Conservation (phyloP, 2,329 filamentous ascomycete species). For the Colletotrichum kahawae region DNA sequence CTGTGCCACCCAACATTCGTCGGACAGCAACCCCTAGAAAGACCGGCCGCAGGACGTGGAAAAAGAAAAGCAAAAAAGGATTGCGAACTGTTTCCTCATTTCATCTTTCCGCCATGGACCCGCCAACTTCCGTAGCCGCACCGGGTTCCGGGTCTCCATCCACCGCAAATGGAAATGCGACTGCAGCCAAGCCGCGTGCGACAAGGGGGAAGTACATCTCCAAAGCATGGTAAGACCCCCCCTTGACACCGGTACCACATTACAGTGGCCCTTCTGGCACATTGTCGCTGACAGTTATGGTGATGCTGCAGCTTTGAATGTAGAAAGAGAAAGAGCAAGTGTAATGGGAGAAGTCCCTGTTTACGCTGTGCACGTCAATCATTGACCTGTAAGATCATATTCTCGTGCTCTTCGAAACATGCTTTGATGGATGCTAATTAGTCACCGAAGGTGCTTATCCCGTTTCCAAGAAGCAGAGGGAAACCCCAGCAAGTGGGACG, state of each 20-base stretch:
- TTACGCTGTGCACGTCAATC: constrained; percentile 14
- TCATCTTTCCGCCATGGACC: not conserved
- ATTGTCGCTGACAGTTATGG: not conserved
- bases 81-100: not conserved
- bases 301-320: constrained; percentile 1
- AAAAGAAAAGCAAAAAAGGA: not conserved
- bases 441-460: not conserved
- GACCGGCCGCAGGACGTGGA: not conserved
- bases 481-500: not conserved
- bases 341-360: constrained; percentile 14
- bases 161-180: not conserved
- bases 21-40: not conserved
- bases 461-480: not conserved
- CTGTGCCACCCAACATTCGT: not conserved
- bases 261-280: not conserved
- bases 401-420: not conserved
- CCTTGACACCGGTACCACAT: not conserved
- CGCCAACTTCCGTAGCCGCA: not conserved
- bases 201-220: constrained; percentile 17
- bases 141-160: not conserved
- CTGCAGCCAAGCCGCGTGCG: not conserved
- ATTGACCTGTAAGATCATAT: not conserved
- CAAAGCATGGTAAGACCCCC: constrained; percentile 5
- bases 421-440: not conserved
- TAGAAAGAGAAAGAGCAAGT: constrained; percentile 18